These are phyloP conservation scores for Sarocladiaceae sp. DNA, from an alignment of 2,329 filamentous ascomycete species.

Conservation along the genomic window DNA sequence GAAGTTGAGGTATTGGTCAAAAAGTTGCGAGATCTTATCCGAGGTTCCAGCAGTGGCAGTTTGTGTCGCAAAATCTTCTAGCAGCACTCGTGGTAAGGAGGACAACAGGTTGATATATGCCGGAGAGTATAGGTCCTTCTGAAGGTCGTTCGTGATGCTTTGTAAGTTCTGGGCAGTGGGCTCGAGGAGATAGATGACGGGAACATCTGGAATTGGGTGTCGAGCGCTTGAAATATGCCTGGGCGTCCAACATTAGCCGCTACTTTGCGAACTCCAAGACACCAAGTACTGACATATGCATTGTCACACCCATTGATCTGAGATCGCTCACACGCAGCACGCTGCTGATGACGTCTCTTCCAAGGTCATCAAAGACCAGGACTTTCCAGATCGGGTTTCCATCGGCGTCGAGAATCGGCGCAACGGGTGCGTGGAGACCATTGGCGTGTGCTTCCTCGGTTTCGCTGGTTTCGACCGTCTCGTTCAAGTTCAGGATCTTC, in stretches of 20 bases:
- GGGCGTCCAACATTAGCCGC: slow-evolving; percentile 17
- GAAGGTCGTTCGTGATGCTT: slow-evolving; percentile 76
- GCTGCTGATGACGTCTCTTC: slow-evolving; percentile 93
- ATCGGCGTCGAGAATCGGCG: slow-evolving; percentile 77
- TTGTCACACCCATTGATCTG: slow-evolving; percentile 88
- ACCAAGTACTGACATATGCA: slow-evolving; percentile 67
- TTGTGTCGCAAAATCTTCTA: slow-evolving; percentile 91
- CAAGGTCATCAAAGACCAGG: slow-evolving; percentile 85
- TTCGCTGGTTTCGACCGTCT: slow-evolving; percentile 54
- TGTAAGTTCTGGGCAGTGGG: slow-evolving; percentile 76
- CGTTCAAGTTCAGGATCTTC: slow-evolving; percentile 92
- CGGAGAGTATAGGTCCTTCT: slow-evolving; percentile 82
- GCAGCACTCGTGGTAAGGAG: slow-evolving; percentile 78
- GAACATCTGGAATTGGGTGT: slow-evolving; percentile 91
- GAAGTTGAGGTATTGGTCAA: slow-evolving; percentile 96
- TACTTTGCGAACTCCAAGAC: background rate
- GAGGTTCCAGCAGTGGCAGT: slow-evolving; percentile 79
- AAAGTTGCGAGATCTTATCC: slow-evolving; percentile 86
- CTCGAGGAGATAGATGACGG: slow-evolving; percentile 93
- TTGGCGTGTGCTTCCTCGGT: slow-evolving; percentile 58
- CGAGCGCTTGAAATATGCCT: slow-evolving; percentile 76
- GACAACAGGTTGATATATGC: slow-evolving; percentile 97
- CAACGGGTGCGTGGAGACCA: slow-evolving; percentile 59
- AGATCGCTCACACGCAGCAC: slow-evolving; percentile 91
- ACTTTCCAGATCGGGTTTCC: slow-evolving; percentile 98